These are phyloP conservation scores for Xylariaceae sp. DNA, from an alignment of 2,329 filamentous ascomycete species.

Conservation along the genomic window DNA sequence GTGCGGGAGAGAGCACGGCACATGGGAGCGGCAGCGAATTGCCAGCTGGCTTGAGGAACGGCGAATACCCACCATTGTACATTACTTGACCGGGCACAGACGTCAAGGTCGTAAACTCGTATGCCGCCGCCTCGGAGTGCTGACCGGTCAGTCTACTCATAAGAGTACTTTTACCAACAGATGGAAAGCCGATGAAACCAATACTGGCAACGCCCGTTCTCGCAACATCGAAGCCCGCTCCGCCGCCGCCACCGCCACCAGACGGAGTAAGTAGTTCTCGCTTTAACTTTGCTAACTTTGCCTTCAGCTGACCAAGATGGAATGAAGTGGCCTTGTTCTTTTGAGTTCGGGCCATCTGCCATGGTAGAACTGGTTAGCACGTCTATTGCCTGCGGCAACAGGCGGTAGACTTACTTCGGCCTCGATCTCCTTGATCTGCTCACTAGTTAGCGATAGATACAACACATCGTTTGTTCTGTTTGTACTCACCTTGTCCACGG, in stretches of 20 bases:
- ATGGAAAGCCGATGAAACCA: conserved; percentile 97
- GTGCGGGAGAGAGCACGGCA: background rate
- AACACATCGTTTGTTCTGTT: conserved; percentile 14
- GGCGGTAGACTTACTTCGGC: conserved; percentile 63
- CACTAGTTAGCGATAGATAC: conserved; percentile 32
- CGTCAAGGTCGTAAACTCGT: conserved; percentile 97
- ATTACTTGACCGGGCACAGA: conserved; percentile 93
- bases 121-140: conserved; percentile 94
- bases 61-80: conserved; percentile 66
- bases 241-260: conserved; percentile 75
- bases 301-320: conserved; percentile 94
- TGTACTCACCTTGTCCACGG: conserved; percentile 80
- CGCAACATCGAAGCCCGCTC: conserved; percentile 92
- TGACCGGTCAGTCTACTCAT: conserved; percentile 94
- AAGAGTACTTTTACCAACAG: conserved; percentile 95
- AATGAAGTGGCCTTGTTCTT: conserved; percentile 96
- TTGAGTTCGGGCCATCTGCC: conserved; percentile 87
- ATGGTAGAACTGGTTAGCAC: conserved; percentile 20
- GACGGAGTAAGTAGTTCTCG: conserved; percentile 86
- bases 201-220: conserved; percentile 96
- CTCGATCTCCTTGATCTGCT: conserved; percentile 93
- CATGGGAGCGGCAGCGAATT: background rate
- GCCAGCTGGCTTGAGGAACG: background rate
- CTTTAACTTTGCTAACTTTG: conserved; percentile 97
- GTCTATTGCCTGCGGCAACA: conserved; percentile 1